These are phyloP conservation scores for Penstemon eatonii DNA, from an alignment of 257 asterid genomes.

Conservation along the genomic window DNA sequence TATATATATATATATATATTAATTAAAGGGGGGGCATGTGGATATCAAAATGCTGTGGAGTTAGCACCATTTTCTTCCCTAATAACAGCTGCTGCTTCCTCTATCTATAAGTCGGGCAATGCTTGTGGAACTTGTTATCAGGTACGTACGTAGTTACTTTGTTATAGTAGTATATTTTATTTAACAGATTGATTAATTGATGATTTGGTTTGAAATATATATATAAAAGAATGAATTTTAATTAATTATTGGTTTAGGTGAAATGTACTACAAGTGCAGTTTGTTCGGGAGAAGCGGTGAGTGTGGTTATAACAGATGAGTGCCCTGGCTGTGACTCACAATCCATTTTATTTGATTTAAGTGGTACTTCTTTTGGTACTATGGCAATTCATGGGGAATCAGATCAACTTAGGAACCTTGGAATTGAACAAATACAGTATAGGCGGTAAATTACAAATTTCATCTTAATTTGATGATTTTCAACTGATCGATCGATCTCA, in stretches of 20 bases:
- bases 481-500: too few species aligned
- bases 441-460: conserved; percentile 37
- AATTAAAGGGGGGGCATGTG: conserved; percentile 80
- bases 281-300: conserved; percentile 87
- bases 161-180: too few species aligned
- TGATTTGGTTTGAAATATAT: neutral
- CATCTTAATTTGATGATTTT: too few species aligned
- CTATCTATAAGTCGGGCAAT: conserved; percentile 58
- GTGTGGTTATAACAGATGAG: conserved; percentile 68
- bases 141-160: conserved; percentile 29
- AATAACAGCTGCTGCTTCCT: conserved; percentile 70
- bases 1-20: neutral
- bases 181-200: too few species aligned
- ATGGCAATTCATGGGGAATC: conserved; percentile 63
- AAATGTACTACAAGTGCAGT: conserved; percentile 49
- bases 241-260: conserved; percentile 21
- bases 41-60: conserved; percentile 61
- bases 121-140: conserved; percentile 84
- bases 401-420: conserved; percentile 59
- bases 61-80: conserved; percentile 68
- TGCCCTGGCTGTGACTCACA: conserved; percentile 69
- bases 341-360: conserved; percentile 64
- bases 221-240: too few species aligned
- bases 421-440: conserved; percentile 59
- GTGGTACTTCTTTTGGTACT: conserved; percentile 84